Conservation (phyloP, 2,329 filamentous ascomycete genomes). For the Venturia pyrina region DNA sequence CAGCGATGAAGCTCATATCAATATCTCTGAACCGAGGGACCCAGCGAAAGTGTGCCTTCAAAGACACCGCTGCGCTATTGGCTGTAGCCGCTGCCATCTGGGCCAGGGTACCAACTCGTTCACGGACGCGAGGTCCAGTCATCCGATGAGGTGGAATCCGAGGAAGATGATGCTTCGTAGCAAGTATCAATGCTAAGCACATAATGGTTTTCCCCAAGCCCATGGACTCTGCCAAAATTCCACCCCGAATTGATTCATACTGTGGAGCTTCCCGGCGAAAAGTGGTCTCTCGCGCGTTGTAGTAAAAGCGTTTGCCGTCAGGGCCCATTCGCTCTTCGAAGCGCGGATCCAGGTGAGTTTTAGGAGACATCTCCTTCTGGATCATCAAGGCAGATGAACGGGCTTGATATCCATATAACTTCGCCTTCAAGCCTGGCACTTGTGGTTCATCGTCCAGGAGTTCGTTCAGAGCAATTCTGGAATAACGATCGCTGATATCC, state of each 20-base stretch:
- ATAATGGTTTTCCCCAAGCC: constrained; percentile 72
- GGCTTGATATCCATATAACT: constrained; percentile 68
- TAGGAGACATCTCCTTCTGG: constrained; percentile 61
- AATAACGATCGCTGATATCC: constrained; percentile 39
- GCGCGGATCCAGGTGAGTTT: constrained; percentile 61
- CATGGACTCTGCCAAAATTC: constrained; percentile 66
- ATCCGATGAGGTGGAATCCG: constrained; percentile 54
- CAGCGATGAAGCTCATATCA: constrained; percentile 18
- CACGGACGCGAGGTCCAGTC: constrained; percentile 31
- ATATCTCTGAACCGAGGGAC: constrained; percentile 3
- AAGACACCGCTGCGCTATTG: constrained; percentile 12
- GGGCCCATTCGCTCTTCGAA: constrained; percentile 53
- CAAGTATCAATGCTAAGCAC: constrained; percentile 59
- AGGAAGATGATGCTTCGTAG: constrained; percentile 61
- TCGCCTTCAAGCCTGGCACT: constrained; percentile 47
- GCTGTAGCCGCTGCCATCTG: constrained; percentile 60
- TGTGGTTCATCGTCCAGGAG: constrained; percentile 24
- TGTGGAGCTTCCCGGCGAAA: constrained; percentile 56
- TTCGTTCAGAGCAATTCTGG: constrained; percentile 39
- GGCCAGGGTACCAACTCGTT: constrained; percentile 50
- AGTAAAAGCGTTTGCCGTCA: constrained; percentile 55
- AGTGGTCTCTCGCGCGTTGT: constrained; percentile 52
- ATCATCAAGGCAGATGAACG: constrained; percentile 76
- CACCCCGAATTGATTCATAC: constrained; percentile 67
- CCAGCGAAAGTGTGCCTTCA: constrained; percentile 13